phyloP scores from a whole-genome alignment of 371 early-diverging fungal genomes.

The Rhizopus stolonifer region DNA sequence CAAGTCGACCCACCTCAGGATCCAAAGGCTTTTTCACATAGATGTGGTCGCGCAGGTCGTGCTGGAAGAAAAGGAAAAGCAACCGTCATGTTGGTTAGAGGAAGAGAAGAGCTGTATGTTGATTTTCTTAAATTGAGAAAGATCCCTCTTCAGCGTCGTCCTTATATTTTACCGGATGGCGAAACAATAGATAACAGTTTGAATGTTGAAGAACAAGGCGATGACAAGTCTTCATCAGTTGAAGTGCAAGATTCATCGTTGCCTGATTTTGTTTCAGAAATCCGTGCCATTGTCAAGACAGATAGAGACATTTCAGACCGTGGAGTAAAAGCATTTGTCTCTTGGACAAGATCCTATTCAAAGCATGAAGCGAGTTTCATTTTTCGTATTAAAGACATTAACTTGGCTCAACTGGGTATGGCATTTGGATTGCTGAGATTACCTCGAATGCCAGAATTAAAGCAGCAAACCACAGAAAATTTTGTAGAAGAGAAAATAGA shows the following conservation, averaged over 20 bases:
- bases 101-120: slow-evolving; percentile 89
- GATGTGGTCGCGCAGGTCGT: slow-evolving; percentile 98
- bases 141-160: slow-evolving; percentile 66
- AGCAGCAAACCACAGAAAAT: slow-evolving; percentile 19
- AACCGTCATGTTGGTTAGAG: slow-evolving; percentile 74
- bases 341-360: slow-evolving; percentile 84
- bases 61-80: slow-evolving; percentile 89
- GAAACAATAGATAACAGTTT: slow-evolving; percentile 19
- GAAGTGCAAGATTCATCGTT: slow-evolving; percentile 49
- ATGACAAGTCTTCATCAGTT: slow-evolving; percentile 40
- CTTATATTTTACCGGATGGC: slow-evolving; percentile 42
- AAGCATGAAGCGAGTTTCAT: slow-evolving; percentile 94
- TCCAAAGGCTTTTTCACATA: slow-evolving; percentile 94
- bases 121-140: slow-evolving; percentile 86
- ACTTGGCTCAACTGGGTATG: slow-evolving; percentile 70
- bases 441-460: slow-evolving; percentile 94
- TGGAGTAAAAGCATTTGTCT: slow-evolving; percentile 86
- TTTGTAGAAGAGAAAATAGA: slow-evolving; percentile 21
- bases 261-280: slow-evolving; percentile 43
- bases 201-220: slow-evolving; percentile 18
- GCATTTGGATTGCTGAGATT: slow-evolving; percentile 79
- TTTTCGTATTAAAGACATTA: slow-evolving; percentile 84
- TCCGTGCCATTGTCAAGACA: slow-evolving; percentile 55
- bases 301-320: slow-evolving; percentile 78
- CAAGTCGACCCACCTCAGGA: slow-evolving; percentile 97